phyloP scores from a whole-genome alignment of 257 asterid genomes.

The Marsdenia floribunda region DNA sequence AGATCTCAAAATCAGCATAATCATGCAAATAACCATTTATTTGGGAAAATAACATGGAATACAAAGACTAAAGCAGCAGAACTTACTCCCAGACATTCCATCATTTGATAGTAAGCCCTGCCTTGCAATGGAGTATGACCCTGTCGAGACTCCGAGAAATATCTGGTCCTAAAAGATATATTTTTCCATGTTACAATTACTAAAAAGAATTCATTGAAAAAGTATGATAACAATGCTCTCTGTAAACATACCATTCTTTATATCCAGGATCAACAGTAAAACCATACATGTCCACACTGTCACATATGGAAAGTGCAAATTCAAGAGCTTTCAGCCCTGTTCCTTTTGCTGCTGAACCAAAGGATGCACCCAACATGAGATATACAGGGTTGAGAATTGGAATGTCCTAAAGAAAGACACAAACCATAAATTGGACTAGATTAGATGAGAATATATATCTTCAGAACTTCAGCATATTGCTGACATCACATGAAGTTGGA shows the following conservation, averaged over 20 bases:
- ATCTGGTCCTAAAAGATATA: slow-evolving; percentile 68
- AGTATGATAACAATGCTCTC: neutral
- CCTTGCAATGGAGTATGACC: slow-evolving; percentile 95
- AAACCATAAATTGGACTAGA: slow-evolving; percentile 11
- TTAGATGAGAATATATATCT: neutral
- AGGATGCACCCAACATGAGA: slow-evolving; percentile 64
- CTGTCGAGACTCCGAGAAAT: slow-evolving; percentile 86
- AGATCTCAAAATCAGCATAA: neutral
- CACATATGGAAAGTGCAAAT: slow-evolving; percentile 94
- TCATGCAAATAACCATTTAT: neutral
- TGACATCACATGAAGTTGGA: neutral
- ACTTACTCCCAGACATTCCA: slow-evolving; percentile 97
- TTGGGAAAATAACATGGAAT: neutral
- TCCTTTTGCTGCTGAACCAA: slow-evolving; percentile 91
- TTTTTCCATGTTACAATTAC: slow-evolving; percentile 4
- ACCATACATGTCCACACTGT: slow-evolving; percentile 94
- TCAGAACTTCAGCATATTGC: neutral
- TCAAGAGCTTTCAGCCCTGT: slow-evolving; percentile 99
- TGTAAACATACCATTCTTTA: slow-evolving; percentile 54
- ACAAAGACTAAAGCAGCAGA: slow-evolving; percentile 5
- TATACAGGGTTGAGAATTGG: slow-evolving; percentile 56
- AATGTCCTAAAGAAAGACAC: slow-evolving; percentile 39
- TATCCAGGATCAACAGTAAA: slow-evolving; percentile 99
- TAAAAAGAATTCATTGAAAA: neutral
- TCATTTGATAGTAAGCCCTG: slow-evolving; percentile 96